Evolutionary conservation across 2,329 filamentous ascomycete species (phyloP).

Genomic region (Aureobasidium sp.): DNA sequence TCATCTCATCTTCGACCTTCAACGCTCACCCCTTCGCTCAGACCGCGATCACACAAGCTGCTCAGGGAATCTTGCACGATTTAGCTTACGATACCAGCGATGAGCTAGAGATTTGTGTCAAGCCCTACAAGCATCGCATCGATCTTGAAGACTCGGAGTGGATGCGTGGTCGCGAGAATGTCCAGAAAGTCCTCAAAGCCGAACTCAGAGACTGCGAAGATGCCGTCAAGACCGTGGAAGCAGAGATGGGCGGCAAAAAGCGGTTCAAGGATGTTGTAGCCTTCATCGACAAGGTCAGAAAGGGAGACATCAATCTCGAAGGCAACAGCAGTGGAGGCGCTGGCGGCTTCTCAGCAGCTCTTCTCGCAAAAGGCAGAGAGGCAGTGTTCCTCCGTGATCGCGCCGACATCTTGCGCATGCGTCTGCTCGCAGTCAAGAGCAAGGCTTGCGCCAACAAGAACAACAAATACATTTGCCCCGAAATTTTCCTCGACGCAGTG

Average conservation of each 20-base stretch:
- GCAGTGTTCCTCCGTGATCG: slow-evolving; percentile 91
- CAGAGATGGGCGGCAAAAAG: slow-evolving; percentile 67
- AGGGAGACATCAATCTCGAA: slow-evolving; percentile 76
- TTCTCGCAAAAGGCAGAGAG: slow-evolving; percentile 74
- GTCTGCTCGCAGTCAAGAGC: slow-evolving; percentile 77
- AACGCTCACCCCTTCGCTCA: slow-evolving; percentile 84
- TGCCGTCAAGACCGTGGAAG: slow-evolving; percentile 69
- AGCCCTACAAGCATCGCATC: slow-evolving; percentile 97
- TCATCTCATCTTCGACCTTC: slow-evolving; percentile 78
- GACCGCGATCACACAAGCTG: slow-evolving; percentile 86
- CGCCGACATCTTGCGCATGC: slow-evolving; percentile 83
- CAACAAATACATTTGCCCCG: slow-evolving; percentile 95
- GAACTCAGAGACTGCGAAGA: slow-evolving; percentile 79
- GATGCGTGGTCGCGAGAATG: slow-evolving; percentile 76
- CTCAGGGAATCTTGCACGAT: slow-evolving; percentile 83
- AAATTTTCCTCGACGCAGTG: slow-evolving; percentile 95
- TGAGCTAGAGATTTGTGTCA: slow-evolving; percentile 97
- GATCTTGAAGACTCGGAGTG: slow-evolving; percentile 90
- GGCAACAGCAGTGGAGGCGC: slow-evolving; percentile 69
- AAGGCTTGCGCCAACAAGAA: slow-evolving; percentile 76
- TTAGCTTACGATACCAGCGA: slow-evolving; percentile 95
- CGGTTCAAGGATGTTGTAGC: slow-evolving; percentile 83
- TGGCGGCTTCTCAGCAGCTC: slow-evolving; percentile 83
- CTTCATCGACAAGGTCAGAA: slow-evolving; percentile 85
- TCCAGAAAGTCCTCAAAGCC: slow-evolving; percentile 71